Evolutionary conservation across 148 eudicot genomes (phyloP), one percentile per base, ranked within the genome.

Genomic region (Persicaria maculosa): DNA sequence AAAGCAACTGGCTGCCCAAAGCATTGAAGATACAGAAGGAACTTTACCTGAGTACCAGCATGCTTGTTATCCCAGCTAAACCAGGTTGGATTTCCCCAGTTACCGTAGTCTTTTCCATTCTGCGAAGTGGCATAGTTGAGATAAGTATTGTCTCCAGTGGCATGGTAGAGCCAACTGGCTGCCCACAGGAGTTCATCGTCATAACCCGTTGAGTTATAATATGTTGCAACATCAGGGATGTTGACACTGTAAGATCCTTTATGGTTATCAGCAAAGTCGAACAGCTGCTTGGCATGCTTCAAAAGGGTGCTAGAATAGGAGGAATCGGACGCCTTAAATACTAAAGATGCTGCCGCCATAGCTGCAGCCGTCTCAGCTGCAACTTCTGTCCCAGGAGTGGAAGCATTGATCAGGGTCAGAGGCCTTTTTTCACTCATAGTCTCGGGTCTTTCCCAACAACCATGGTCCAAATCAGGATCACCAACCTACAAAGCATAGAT

Each of bases 111-210:
- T n/a, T 90, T 79, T 12, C 90, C 98, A 82, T 94, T 82, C 19
- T 88, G 43, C 6, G 80, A 87, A 11, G 89, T 89, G 54, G 83
- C 92, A 58, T 83, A 91, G 16, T 87, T 85, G 57, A 91, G 58
- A 68, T 90, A 94, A 4, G 85, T 50, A 53, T 79, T 25, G 48
- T 94, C 87, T 44, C 86, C 85, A 9, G 96, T 94, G 22, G 97
- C 98, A 84, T 90, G 96, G 80, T 87, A 94, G 47, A 94, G 92
- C 98, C 97, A 94, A 75, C 90, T 83, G 62, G 98, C 93, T 20
- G 93, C 97, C 97, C 98, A 94, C 83, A 94, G 85, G 75, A 94
- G 97, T 83, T 94, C 98, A 64, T 94, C 98, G 5, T 84, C 98
- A 74, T 82, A 94, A 22, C 97, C 92, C 0, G 97, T 91, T 0